Base-by-base conservation (phyloP, 768 basidiomycete species). In the Russula sp. region DNA sequence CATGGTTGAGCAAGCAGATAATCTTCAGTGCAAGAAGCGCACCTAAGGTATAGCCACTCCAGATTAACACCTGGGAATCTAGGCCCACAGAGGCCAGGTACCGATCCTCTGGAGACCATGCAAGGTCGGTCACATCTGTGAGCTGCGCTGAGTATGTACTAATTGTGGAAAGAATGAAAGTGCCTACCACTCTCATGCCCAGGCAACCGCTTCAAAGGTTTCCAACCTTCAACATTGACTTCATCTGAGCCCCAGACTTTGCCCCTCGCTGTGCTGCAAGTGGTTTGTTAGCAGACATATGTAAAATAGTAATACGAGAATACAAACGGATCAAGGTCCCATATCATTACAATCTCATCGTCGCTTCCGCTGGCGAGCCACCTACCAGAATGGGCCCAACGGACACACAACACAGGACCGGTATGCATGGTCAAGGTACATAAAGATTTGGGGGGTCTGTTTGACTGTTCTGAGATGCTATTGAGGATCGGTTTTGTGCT, bases 321-420 rank as follows among this genome's bases (percentile, higher is more conserved):
- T 27, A 84, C 94, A 77, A 72, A 97, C 94, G 91, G 93, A 75
- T 97, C 94, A 53, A 94, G 82, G 71, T 94, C 93, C 97, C 95
- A 99, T 40, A 98, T 86, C 87, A 98, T 91, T 35, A 97, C 86
- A 67, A 95, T 89, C 71, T 88, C 85, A 71, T 98, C 97, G 74
- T 99, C 97, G 66, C 94, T 93, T 22, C 97, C 97, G 70, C 91
- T 95, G 5, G 97, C 97, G 20, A 99, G 79, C 87, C 90, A 98
- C 55, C 89, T 77, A 10, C 97, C 97, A 10, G 89, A 91, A 74
- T 94, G 86, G 11, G 94, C 91, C 95, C 96, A 99, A 53, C 95
- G 76, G 18, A 98, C 89, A 14, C 88, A 85, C 34, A 98, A 77
- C 2, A 99, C 95, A 0, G 94, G 90, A 0, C 96, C 96, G 0